Evolutionary conservation across 2,329 filamentous ascomycete genomes (phyloP).

Genomic region (Cladobotryum protrusum): DNA sequence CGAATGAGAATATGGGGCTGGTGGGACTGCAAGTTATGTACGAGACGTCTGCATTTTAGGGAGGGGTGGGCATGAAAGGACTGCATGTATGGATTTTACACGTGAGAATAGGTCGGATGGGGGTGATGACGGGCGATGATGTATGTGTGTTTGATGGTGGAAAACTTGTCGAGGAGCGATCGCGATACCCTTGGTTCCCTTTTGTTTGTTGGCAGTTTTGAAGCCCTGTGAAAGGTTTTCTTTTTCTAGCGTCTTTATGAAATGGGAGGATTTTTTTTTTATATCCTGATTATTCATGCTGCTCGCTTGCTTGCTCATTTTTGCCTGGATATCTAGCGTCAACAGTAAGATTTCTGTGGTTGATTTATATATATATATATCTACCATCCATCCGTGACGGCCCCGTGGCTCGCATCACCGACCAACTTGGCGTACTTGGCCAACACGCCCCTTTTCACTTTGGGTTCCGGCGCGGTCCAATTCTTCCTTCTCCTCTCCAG

Average conservation of each 20-base stretch:
- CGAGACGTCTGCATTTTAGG: too few species aligned
- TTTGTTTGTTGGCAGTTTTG: not conserved
- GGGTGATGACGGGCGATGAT: too few species aligned
- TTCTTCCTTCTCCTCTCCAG: slow-evolving; percentile 54
- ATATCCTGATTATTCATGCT: not conserved
- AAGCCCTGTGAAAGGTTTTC: not conserved
- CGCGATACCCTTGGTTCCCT: slow-evolving; percentile 9
- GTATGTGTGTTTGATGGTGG: not conserved
- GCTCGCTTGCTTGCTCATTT: not conserved
- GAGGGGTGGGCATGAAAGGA: not conserved
- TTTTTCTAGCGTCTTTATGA: not conserved
- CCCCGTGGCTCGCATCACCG: slow-evolving; percentile 85
- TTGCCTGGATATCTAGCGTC: not conserved
- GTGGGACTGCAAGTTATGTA: too few species aligned
- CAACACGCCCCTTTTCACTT: slow-evolving; percentile 74
- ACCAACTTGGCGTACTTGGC: slow-evolving; percentile 88
- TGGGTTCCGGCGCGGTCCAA: slow-evolving; percentile 66
- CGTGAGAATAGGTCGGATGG: too few species aligned
- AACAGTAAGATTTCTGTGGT: too few species aligned
- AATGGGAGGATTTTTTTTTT: not conserved
- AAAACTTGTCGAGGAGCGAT: slow-evolving; percentile 5
- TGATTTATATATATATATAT: not conserved
- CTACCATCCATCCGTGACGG: slow-evolving; percentile 65
- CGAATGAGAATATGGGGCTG: not conserved
- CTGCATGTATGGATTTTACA: too few species aligned